phyloP scores from a whole-genome alignment of 1,284 basidiomycete species.

The Tylopilus sp. region DNA sequence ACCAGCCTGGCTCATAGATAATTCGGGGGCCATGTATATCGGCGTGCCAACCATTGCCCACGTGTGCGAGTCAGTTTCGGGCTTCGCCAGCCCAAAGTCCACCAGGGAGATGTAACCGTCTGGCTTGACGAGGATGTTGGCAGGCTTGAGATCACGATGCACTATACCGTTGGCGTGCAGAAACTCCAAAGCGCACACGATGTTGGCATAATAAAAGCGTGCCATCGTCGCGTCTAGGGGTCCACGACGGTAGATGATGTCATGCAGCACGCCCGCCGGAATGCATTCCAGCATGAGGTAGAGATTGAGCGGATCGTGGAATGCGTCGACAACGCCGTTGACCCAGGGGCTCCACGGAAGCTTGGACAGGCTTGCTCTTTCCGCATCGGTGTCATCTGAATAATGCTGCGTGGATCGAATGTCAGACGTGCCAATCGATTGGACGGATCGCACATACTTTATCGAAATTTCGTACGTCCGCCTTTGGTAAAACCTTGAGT shows the following conservation, averaged over 20 bases:
- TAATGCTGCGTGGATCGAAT: conserved; percentile 16
- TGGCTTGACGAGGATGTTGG: conserved; percentile 71
- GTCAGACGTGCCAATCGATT: background rate
- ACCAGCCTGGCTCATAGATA: conserved; percentile 46
- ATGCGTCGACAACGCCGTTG: conserved; percentile 42
- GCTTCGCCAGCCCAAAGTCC: conserved; percentile 69
- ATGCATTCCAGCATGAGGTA: conserved; percentile 52
- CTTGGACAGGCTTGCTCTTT: conserved; percentile 40
- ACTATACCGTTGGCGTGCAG: conserved; percentile 71
- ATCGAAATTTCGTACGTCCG: conserved; percentile 30
- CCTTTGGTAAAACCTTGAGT: conserved; percentile 44
- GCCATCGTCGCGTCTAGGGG: conserved; percentile 36
- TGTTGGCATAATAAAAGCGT: conserved; percentile 55
- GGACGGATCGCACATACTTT: conserved; percentile 24
- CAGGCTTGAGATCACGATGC: conserved; percentile 85
- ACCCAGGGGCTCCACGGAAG: conserved; percentile 56
- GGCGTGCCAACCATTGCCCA: conserved; percentile 55
- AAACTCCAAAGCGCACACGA: conserved; percentile 72
- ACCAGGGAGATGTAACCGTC: conserved; percentile 67
- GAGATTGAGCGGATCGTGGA: conserved; percentile 46
- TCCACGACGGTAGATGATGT: conserved; percentile 34
- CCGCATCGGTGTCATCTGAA: conserved; percentile 36
- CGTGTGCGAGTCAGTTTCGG: conserved; percentile 29
- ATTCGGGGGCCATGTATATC: conserved; percentile 74
- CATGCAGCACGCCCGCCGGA: conserved; percentile 42